These are phyloP conservation scores for Hypoxylon perforatum DNA, from an alignment of 495 filamentous ascomycete species.

Conservation along the genomic window DNA sequence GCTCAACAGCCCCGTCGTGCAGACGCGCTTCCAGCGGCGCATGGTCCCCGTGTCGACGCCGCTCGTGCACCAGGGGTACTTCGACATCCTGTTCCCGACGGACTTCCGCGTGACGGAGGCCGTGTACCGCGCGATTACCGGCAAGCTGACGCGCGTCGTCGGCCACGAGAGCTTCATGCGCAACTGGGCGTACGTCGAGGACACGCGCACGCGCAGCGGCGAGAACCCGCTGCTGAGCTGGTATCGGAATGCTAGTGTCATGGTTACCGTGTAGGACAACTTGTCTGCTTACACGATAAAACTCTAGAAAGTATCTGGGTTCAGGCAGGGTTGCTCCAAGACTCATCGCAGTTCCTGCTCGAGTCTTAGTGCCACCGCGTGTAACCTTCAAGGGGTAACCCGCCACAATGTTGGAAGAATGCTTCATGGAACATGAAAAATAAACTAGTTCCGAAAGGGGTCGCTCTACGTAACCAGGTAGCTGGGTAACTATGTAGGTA, in stretches of 20 bases:
- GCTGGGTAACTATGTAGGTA: too few species aligned
- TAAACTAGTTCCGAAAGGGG: too few species aligned
- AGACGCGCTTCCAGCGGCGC: conserved; percentile 86
- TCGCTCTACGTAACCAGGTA: too few species aligned
- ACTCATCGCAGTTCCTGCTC: too few species aligned
- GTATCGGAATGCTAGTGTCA: conserved; percentile 93
- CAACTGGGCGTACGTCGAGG: conserved; percentile 88
- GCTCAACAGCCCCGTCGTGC: conserved; percentile 92
- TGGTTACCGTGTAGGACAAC: conserved; percentile 74
- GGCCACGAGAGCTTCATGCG: conserved; percentile 90
- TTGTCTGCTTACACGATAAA: too few species aligned
- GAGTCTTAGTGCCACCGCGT: too few species aligned
- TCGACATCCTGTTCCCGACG: conserved; percentile 98
- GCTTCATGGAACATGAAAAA: too few species aligned
- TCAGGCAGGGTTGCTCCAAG: too few species aligned
- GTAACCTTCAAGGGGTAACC: too few species aligned
- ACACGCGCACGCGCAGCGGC: conserved; percentile 86
- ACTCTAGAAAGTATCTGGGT: too few species aligned
- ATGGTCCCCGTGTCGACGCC: conserved; percentile 92
- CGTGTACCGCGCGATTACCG: conserved; percentile 90
- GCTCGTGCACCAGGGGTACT: conserved; percentile 96
- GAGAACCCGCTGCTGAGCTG: conserved; percentile 93
- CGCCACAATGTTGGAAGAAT: too few species aligned
- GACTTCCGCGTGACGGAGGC: conserved; percentile 89
- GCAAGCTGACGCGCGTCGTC: conserved; percentile 85